Percentiles rank a stretch among this genome's conserved stretches.
Conservation (phyloP, 2,329 filamentous ascomycete species). For the Aspergillus niger region DNA sequence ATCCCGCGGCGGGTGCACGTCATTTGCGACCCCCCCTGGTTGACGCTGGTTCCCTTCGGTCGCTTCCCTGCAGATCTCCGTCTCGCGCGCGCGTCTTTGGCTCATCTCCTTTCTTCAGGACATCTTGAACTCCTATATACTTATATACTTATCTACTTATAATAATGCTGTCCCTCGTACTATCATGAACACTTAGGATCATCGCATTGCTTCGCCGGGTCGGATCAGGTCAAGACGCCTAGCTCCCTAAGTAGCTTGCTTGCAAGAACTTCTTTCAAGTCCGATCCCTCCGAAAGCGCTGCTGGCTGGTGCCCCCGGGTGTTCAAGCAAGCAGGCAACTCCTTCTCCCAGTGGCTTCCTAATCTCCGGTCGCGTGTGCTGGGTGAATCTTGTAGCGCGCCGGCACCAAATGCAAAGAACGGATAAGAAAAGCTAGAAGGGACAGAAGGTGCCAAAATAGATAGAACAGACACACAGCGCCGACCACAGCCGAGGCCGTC, state of each 20-base stretch:
- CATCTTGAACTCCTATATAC: not conserved
- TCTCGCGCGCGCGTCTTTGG: conserved; percentile 3
- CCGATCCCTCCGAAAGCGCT: not conserved
- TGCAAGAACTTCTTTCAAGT: no score
- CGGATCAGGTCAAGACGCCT: not conserved
- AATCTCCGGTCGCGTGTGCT: conserved; percentile 3
- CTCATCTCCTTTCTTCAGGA: not conserved
- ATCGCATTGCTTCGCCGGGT: not conserved
- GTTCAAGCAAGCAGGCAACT: not conserved
- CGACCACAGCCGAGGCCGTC: conserved; percentile 32
- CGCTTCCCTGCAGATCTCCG: conserved; percentile 16
- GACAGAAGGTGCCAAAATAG: not conserved
- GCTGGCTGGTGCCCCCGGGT: not conserved
- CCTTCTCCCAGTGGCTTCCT: not conserved
- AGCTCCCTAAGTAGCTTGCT: not conserved
- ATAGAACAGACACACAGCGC: conserved; percentile 11
- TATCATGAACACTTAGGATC: not conserved
- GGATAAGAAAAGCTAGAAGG: not conserved
- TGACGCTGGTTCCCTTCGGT: conserved; percentile 9
- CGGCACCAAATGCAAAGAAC: not conserved
- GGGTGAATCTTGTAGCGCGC: not conserved
- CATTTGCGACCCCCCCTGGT: conserved; percentile 4
- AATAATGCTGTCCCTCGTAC: no score
- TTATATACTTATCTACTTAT: no score
- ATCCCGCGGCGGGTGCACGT: conserved; percentile 9